Conservation (phyloP, 2,329 filamentous ascomycete species). For the Pyricularia sp. region DNA sequence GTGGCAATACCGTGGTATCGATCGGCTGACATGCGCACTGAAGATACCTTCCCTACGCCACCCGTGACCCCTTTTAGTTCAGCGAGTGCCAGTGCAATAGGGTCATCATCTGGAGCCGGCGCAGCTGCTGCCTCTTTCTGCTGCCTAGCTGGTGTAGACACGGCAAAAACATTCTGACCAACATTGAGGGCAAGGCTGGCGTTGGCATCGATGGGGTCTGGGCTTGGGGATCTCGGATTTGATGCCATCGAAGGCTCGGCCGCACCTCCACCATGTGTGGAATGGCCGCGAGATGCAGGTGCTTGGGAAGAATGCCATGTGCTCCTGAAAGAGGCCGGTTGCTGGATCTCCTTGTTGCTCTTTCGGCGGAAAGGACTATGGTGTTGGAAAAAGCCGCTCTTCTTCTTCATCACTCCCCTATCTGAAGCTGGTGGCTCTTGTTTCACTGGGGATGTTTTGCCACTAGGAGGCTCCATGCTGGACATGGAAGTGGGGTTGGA, state of each 20-base stretch:
- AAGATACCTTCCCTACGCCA: constrained; percentile 61
- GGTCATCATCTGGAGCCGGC: constrained; percentile 56
- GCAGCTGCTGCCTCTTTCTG: constrained; percentile 22
- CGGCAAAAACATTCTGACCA: constrained; percentile 91
- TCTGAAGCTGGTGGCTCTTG: constrained; percentile 42
- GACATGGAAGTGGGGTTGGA: constrained; percentile 83
- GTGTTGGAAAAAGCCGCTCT: constrained; percentile 84
- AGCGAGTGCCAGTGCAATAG: constrained; percentile 82
- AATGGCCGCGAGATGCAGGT: constrained; percentile 11
- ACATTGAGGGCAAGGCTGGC: constrained; percentile 89
- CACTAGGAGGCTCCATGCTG: constrained; percentile 67
- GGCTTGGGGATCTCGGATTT: constrained; percentile 40
- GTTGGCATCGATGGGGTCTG: constrained; percentile 79
- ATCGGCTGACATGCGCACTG: constrained; percentile 82
- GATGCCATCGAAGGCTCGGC: constrained; percentile 19
- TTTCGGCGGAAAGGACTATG: constrained; percentile 87
- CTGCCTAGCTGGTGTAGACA: constrained; percentile 62
- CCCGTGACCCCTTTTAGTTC: constrained; percentile 75
- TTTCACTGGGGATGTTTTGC: constrained; percentile 63
- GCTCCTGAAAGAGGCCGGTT: constrained; percentile 32
- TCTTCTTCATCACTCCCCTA: constrained; percentile 54
- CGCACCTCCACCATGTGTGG: constrained; percentile 8
- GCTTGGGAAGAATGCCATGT: constrained; percentile 40
- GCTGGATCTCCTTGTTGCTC: constrained; percentile 60
- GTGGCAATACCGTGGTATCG: constrained; percentile 88